Evolutionary conservation across 805 yeast species (phyloP), one percentile per base, ranked within the genome.

Genomic region (Starmerella etchellsii): DNA sequence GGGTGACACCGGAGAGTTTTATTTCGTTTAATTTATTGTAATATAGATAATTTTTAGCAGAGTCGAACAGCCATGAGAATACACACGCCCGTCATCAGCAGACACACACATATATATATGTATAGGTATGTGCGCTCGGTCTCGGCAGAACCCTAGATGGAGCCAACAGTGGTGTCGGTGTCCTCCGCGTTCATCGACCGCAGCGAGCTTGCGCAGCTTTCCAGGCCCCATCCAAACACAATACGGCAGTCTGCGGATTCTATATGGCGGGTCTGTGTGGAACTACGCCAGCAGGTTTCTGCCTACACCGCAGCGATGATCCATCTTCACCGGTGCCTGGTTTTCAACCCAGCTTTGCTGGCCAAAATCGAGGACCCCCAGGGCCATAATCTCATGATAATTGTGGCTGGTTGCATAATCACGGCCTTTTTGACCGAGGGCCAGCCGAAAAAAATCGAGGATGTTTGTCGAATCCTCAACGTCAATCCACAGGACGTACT

Each of bases 381-480:
- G 10, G 10, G 21, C 9, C 22, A 15, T 9, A 23, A 25, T 8
- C 24, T 43, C 14, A 9, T 4, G 1, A 30, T 23, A 11, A 34
- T 46, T 3, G 39, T 41, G 21, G 42, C 48, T 24, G 70, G 88
- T 9, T 70, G 84, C 40, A 56, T 85, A 7, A 71, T 81, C 42
- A 63, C 82, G 14, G 80, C 94, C 2, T 65, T 78, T 32, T 83
- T 85, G 57, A 74, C 76, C 48, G 93, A 82, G 54, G 95, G 85
- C 54, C 81, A 85, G 31, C 77, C 84, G 31, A 84, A 83, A 56
- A 80, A 80, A 50, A 57, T 79, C 14, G 66, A 73, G 39, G 82
- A 80, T 34, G 67, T 33, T 8, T 32, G 34, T 9, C 20, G 27
- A 16, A 4, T 16, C 16, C 26, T 34, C n/a, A 18, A n/a, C 31